phyloP scores from a whole-genome alignment of 2,329 filamentous ascomycete genomes.

The Leptographium galeiforme region DNA sequence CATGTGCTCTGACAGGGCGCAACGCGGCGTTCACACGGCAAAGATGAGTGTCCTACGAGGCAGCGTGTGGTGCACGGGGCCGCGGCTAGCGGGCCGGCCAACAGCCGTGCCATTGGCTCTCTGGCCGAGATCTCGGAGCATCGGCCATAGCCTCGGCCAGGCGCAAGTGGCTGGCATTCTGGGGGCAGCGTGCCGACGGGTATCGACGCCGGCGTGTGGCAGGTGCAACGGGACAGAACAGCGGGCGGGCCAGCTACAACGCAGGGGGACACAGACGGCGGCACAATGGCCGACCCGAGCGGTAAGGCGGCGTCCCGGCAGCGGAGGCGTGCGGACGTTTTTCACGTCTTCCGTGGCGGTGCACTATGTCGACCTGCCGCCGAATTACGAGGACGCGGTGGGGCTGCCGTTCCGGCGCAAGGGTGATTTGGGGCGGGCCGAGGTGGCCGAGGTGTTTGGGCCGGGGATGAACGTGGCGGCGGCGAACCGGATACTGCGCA shows the following conservation, averaged over 20 bases:
- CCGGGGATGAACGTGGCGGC: slow-evolving; percentile 25
- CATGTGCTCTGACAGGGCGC: neutral
- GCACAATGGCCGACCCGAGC: slow-evolving; percentile 1
- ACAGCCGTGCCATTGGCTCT: neutral
- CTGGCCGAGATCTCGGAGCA: neutral
- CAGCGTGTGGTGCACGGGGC: neutral
- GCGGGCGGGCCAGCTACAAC: neutral
- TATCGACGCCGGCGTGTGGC: neutral
- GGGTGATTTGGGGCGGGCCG: slow-evolving; percentile 33
- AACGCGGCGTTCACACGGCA: neutral
- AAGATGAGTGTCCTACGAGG: slow-evolving; percentile 5
- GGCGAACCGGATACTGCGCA: slow-evolving; percentile 41
- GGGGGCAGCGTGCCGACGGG: neutral
- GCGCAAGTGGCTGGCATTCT: neutral
- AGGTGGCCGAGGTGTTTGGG: slow-evolving; percentile 38
- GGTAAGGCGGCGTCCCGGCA: neutral
- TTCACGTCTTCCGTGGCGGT: slow-evolving; percentile 26
- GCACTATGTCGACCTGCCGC: slow-evolving; percentile 45
- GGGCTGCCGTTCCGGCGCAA: slow-evolving; percentile 39
- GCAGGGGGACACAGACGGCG: neutral
- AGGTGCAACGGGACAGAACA: neutral
- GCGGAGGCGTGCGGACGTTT: slow-evolving; percentile 12
- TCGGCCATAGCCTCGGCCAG: neutral
- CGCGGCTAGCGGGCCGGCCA: neutral
- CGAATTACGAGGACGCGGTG: slow-evolving; percentile 37